Conservation (phyloP, 2,329 filamentous ascomycete species). For the Graphiopsis chlorocephala region DNA sequence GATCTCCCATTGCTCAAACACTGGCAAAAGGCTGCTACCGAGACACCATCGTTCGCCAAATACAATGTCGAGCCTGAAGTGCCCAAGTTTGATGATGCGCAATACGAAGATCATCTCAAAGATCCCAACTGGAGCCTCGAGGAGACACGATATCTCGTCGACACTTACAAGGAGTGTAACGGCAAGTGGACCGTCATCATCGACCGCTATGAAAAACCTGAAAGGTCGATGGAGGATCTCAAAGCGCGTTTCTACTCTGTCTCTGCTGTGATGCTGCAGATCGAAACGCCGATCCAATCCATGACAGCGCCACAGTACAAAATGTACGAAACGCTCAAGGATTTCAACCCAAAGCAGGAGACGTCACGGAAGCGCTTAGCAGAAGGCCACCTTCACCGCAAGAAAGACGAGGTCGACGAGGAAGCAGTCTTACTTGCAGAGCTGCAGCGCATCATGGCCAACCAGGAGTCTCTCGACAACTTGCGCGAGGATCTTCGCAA, state of each 20-base stretch:
- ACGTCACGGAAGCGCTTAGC: slow-evolving; percentile 80
- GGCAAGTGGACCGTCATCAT: slow-evolving; percentile 87
- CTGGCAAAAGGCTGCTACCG: slow-evolving; percentile 16
- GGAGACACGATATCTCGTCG: slow-evolving; percentile 89
- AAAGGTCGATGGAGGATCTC: slow-evolving; percentile 79
- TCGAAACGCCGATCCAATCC: slow-evolving; percentile 74
- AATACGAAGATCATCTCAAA: slow-evolving; percentile 74
- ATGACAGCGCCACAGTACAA: slow-evolving; percentile 86
- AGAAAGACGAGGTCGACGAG: slow-evolving; percentile 84
- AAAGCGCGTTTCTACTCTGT: slow-evolving; percentile 90
- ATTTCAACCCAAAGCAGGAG: slow-evolving; percentile 81
- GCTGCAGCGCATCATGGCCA: slow-evolving; percentile 84
- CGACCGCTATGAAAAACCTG: slow-evolving; percentile 67
- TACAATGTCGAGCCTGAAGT: slow-evolving; percentile 80
- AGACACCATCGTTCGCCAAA: slow-evolving; percentile 62
- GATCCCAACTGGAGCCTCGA: slow-evolving; percentile 81
- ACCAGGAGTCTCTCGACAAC: slow-evolving; percentile 80
- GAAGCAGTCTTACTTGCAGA: slow-evolving; percentile 87
- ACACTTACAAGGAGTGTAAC: slow-evolving; percentile 72
- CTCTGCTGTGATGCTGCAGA: slow-evolving; percentile 75
- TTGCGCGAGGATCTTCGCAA: slow-evolving; percentile 76
- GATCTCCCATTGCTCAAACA: slow-evolving; percentile 14
- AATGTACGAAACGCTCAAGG: slow-evolving; percentile 78
- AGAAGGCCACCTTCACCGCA: slow-evolving; percentile 71
- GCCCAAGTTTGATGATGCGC: slow-evolving; percentile 79